Conservation (phyloP, 108 stramenopile genomes). For the Thalassiosira profunda region DNA sequence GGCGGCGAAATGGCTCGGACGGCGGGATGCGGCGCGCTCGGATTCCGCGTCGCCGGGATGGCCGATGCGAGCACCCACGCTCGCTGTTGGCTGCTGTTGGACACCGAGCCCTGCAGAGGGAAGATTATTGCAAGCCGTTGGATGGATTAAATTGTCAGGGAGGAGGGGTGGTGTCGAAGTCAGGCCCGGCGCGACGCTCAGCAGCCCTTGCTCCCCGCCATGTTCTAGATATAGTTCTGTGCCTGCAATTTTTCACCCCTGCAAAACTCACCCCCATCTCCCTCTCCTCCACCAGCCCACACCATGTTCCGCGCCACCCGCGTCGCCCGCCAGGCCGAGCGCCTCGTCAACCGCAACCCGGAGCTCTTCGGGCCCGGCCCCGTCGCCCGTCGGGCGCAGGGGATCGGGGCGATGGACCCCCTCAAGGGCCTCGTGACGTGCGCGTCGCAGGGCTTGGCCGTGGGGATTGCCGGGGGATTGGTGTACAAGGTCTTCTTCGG, state of each 20-base stretch:
- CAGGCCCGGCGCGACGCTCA: neutral
- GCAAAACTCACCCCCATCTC: neutral
- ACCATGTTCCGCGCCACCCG: neutral
- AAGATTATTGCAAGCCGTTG: no score
- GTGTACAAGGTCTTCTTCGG: conserved; percentile 68
- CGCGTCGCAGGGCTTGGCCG: conserved; percentile 64
- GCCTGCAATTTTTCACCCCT: neutral
- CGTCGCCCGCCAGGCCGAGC: conserved; percentile 23
- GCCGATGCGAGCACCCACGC: no score
- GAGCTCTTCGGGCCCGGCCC: conserved; percentile 86
- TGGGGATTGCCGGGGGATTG: conserved; percentile 61
- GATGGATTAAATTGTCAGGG: neutral
- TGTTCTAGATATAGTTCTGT: neutral
- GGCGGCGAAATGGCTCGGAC: no score
- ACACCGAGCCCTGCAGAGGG: no score
- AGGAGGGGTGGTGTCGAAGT: neutral
- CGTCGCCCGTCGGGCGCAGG: conserved; percentile 63
- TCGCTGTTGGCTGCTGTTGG: no score
- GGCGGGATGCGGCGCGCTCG: no score
- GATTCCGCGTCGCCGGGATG: no score
- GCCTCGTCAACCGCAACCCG: conserved; percentile 74
- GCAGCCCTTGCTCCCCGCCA: neutral
- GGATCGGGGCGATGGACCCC: conserved; percentile 75
- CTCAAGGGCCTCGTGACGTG: conserved; percentile 68
- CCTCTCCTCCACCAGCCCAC: neutral